These are phyloP conservation scores for Diaporthe destruens DNA, from an alignment of 2,329 filamentous ascomycete species.

Conservation along the genomic window DNA sequence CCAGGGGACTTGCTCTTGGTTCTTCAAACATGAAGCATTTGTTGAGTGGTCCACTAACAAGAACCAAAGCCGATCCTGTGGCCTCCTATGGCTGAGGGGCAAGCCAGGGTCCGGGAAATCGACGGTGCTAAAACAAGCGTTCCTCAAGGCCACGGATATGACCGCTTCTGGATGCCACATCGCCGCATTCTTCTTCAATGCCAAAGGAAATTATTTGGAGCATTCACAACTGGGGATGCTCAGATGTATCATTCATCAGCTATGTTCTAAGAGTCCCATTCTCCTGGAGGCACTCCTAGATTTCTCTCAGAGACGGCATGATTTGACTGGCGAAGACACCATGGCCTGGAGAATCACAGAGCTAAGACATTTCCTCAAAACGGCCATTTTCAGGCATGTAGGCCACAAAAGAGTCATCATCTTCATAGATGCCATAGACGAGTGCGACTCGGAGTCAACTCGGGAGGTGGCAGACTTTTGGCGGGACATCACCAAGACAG, in stretches of 20 bases:
- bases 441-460: not conserved
- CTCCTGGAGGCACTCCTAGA: not conserved
- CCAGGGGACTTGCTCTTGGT: not conserved
- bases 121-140: not conserved
- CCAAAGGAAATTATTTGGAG: not conserved
- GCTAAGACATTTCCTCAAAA: not conserved
- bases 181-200: slow-evolving; percentile 19
- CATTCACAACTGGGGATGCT: not conserved
- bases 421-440: slow-evolving; percentile 7
- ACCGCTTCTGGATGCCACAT: too few species aligned
- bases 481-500: not conserved
- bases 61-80: not conserved
- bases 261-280: not conserved
- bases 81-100: not conserved
- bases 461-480: not conserved
- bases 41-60: not conserved
- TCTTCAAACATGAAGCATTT: not conserved
- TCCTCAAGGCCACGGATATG: not conserved
- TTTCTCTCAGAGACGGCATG: not conserved
- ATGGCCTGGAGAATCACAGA: not conserved
- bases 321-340: not conserved
- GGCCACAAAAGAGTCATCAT: too few species aligned
- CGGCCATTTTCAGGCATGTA: too few species aligned
- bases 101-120: slow-evolving; percentile 7
- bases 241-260: not conserved